These are phyloP conservation scores for Phialemonium atrogriseum DNA, from an alignment of 2,329 filamentous ascomycete genomes.

Conservation along the genomic window DNA sequence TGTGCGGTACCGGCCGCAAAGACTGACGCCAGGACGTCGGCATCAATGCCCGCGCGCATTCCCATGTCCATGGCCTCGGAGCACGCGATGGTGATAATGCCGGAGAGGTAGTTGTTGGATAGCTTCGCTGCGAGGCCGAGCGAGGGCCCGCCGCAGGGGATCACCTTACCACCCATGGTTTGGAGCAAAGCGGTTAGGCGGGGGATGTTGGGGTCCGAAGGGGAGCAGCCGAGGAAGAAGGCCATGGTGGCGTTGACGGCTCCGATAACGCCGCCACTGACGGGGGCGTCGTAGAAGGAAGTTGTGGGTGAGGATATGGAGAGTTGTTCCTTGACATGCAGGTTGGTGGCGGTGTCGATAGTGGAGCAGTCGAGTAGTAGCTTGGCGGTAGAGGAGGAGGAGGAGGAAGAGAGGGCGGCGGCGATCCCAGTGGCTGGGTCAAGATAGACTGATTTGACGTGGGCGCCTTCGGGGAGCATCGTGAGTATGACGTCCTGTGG, in stretches of 20 bases:
- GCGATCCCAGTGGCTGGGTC: constrained; percentile 35
- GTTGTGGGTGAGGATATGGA: constrained; percentile 22
- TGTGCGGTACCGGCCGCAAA: constrained; percentile 20
- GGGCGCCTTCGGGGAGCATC: constrained; percentile 60
- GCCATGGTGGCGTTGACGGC: constrained; percentile 23
- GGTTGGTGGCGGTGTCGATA: constrained; percentile 54
- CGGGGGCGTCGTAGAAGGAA: constrained; percentile 26
- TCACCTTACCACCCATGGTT: constrained; percentile 44
- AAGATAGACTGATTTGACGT: constrained; percentile 58
- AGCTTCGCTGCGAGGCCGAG: constrained; percentile 51
- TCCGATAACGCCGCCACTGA: constrained; percentile 24
- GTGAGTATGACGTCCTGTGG: constrained; percentile 56
- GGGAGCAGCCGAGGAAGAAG: constrained; percentile 25
- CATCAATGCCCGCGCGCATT: constrained; percentile 48
- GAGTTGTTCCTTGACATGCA: constrained; percentile 10
- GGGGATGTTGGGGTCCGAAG: constrained; percentile 26
- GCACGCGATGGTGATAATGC: constrained; percentile 48
- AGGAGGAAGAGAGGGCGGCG: constrained; percentile 16
- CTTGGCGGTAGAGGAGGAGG: constrained; percentile 4
- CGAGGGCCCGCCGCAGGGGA: constrained; percentile 46
- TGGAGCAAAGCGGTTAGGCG: constrained; percentile 33
- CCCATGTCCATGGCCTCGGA: constrained; percentile 54
- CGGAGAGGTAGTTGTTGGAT: constrained; percentile 53
- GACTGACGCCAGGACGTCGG: constrained; percentile 31
- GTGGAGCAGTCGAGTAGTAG: constrained; percentile 67